These are phyloP conservation scores for Scutellaria galericulata DNA, from an alignment of 257 asterid genomes.

Conservation along the genomic window DNA sequence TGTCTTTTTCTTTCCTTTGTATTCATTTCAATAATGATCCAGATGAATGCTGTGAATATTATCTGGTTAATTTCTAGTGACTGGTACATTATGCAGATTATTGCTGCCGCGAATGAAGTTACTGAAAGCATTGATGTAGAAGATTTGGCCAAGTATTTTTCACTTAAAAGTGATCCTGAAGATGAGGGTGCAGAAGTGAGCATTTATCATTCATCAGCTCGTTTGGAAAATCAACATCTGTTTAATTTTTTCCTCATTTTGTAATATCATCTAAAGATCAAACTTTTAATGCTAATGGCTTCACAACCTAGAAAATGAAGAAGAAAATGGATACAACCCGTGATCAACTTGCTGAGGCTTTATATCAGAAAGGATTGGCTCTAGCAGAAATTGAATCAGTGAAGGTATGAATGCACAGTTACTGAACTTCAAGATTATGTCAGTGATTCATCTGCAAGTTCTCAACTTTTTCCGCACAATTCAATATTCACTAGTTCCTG, in stretches of 20 bases:
- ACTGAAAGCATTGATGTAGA: slow-evolving; percentile 72
- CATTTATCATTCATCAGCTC: slow-evolving; percentile 31
- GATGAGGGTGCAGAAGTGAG: slow-evolving; percentile 93
- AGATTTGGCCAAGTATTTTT: slow-evolving; percentile 71
- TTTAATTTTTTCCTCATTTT: neutral
- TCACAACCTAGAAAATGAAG: slow-evolving; percentile 62
- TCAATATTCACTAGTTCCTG: slow-evolving; percentile 20
- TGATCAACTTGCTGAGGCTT: slow-evolving; percentile 89
- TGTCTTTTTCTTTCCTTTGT: neutral
- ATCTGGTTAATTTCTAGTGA: neutral
- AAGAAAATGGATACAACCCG: slow-evolving; percentile 85
- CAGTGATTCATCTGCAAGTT: slow-evolving; percentile 2
- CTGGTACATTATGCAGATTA: slow-evolving; percentile 56
- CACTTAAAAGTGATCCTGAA: slow-evolving; percentile 77
- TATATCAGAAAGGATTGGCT: slow-evolving; percentile 90
- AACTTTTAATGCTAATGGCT: slow-evolving; percentile 33
- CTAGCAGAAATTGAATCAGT: slow-evolving; percentile 67
- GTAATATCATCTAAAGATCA: slow-evolving; percentile 16
- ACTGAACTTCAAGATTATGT: slow-evolving; percentile 5
- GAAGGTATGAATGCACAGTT: slow-evolving; percentile 55
- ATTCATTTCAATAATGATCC: slow-evolving; percentile 8
- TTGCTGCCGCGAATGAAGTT: slow-evolving; percentile 77
- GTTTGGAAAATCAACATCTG: neutral
- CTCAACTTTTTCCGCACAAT: neutral
- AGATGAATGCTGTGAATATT: neutral